Evolutionary conservation across 371 early-diverging fungal genomes (phyloP), one percentile per base, ranked within the genome.

Genomic region (Mucor indicus): DNA sequence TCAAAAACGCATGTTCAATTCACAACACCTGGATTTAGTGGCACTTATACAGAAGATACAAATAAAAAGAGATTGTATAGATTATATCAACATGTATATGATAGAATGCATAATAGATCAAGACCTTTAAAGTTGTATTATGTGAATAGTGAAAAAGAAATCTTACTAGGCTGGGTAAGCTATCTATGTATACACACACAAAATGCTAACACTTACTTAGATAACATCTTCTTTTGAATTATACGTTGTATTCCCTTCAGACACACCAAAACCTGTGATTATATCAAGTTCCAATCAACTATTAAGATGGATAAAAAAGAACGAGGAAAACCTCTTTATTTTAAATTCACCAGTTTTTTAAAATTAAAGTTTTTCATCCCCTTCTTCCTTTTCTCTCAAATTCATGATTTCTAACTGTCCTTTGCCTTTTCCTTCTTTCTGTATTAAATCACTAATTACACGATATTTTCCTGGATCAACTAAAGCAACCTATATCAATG

Each of bases 391-490:
- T 52, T 95, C 91, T 50, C 84, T 79, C 38, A 95, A 66, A 53
- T 76, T 90, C 64, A 95, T 76, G 44, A 97, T 80, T 53, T 91
- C 95, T 24, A 96, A 54, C 49, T 87, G 84, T 22, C 93, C 96
- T 38, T 86, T 79, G 40, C 95, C 96, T 54, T 86, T 92, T 21
- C 89, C 84, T 58, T 94, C 95, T 8, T 69, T 57, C 46, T 84
- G 80, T 52, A 98, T 55, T 43, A 92, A 57, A 31, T 96, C 95
- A 31, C 76, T 83, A 31, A 98, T 78, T 2, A 64, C 63, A 35
- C 94, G 76, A 66, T 89, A 96, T 53, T 93, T 85, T 38, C 98
- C 97, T 2, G 98, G 98, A 71, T 96, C 96, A 46, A 96, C 87
- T 46, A 91, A 57, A 43, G 87, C 83, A 33, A 84, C 73, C 92